These are phyloP conservation scores for Penicillium concentricum DNA, from an alignment of 2,329 filamentous ascomycete species.

Conservation along the genomic window DNA sequence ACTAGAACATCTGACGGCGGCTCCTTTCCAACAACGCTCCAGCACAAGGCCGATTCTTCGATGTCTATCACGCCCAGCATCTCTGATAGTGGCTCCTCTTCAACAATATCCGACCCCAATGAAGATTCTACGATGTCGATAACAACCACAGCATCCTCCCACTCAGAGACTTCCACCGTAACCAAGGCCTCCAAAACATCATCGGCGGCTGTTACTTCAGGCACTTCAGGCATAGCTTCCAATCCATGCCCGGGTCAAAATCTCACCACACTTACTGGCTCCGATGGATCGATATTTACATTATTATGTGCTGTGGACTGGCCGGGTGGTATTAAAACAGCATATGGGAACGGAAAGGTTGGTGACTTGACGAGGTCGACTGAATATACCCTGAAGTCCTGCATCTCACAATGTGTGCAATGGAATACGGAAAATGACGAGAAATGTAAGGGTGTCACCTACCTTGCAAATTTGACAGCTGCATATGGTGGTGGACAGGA, in stretches of 20 bases:
- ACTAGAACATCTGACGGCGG: not conserved
- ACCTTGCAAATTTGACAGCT: slow-evolving; percentile 7
- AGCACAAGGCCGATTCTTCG: too few relatives aligned
- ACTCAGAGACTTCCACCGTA: not conserved
- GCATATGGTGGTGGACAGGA: slow-evolving; percentile 5
- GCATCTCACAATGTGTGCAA: not conserved
- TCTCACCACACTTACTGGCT: not conserved
- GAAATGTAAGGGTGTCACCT: slow-evolving; percentile 3
- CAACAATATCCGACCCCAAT: not conserved
- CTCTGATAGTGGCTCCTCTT: too few relatives aligned
- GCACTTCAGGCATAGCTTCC: not conserved
- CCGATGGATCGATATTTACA: not conserved
- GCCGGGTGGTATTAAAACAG: not conserved
- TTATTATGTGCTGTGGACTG: not conserved
- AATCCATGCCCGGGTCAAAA: not conserved
- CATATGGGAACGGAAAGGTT: not conserved
- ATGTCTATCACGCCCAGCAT: too few relatives aligned
- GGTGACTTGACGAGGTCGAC: not conserved
- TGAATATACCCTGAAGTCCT: not conserved
- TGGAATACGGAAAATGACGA: not conserved
- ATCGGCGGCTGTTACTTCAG: not conserved
- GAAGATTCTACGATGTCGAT: not conserved
- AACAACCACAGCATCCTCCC: not conserved
- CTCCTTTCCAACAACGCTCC: not conserved
- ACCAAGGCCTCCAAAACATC: not conserved